These are phyloP conservation scores for Sugiyamaella chiloensis DNA, from an alignment of 805 yeast genomes.

Conservation along the genomic window DNA sequence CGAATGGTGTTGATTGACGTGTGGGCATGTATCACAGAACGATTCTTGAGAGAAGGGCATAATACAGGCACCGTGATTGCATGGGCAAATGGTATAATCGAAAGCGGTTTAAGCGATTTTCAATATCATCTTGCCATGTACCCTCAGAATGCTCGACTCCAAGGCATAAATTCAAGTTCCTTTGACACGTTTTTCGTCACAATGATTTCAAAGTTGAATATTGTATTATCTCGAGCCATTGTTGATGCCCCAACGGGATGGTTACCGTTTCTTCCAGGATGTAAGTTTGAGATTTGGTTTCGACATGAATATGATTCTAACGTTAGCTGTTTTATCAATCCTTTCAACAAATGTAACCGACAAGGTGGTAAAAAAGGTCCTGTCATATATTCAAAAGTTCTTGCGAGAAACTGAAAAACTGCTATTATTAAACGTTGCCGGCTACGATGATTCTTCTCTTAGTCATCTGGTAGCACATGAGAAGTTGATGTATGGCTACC, in stretches of 20 bases:
- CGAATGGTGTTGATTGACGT: slow-evolving; percentile 2
- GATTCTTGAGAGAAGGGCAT: background rate
- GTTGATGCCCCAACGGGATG: no score
- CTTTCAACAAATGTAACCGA: background rate
- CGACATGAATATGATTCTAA: no score
- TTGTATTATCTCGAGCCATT: no score
- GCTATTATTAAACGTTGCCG: background rate
- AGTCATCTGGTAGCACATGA: no score
- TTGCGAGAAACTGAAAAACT: background rate
- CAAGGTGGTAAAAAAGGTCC: background rate
- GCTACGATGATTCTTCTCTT: no score
- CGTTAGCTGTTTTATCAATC: background rate
- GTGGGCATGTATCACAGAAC: slow-evolving; percentile 1
- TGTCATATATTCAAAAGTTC: background rate
- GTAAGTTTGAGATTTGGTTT: no score
- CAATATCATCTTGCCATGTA: background rate
- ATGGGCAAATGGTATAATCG: slow-evolving; percentile 5
- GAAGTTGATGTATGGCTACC: no score
- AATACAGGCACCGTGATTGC: background rate
- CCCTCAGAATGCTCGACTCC: no score
- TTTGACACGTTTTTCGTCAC: no score
- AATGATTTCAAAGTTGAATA: no score
- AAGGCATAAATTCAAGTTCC: no score
- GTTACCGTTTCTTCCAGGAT: no score
- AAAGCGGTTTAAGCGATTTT: background rate